Base-by-base conservation (phyloP, 306 rosid species). In the Quillaja saponaria region DNA sequence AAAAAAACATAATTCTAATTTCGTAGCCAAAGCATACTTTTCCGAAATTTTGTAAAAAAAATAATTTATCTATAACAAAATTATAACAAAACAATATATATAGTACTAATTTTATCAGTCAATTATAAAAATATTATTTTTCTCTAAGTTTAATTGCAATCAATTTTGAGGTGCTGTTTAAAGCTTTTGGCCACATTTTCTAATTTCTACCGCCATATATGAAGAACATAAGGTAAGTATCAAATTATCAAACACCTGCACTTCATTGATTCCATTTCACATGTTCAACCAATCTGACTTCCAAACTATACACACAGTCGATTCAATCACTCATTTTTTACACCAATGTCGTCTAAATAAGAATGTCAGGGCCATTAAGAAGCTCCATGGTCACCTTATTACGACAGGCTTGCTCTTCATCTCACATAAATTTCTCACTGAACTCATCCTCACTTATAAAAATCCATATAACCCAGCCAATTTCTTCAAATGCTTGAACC, bases 401-500 rank as follows among this genome's bases (percentile, higher is more conserved):
- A 84, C 71, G 31, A 69, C 69, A 21, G 87, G 84, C 74, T 62
- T 59, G 63, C 80, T 83, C 57, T 75, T 65, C 54, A 0, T 16
- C 51, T 78, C 72, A 15, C 82, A 64, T 20, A 38, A 75, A 47
- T 55, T 82, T 53, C 75, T 69, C 74, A 34, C 83, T 53, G 68
- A 79, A 62, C 83, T 88, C 63, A 65, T 79, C 25, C 59, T 69
- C 15, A 41, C 86, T 0, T 85, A 88, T 58, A 63, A 44, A 53
- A 8, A 56, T 56, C 51, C 54, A 52, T 78, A 42, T 41, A 69
- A 60, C 13, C 49, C 76, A 4, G 55, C 39, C 63, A 72, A 50
- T 63, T 74, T 77, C 80, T 71, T 88, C 85, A 79, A 73, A 69
- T 85, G 83, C 80, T 69, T 81, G 52, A 73, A 75, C 17, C 74